phyloP scores from a whole-genome alignment of 164 flowering plant genomes.

The Kingdonia uniflora region DNA sequence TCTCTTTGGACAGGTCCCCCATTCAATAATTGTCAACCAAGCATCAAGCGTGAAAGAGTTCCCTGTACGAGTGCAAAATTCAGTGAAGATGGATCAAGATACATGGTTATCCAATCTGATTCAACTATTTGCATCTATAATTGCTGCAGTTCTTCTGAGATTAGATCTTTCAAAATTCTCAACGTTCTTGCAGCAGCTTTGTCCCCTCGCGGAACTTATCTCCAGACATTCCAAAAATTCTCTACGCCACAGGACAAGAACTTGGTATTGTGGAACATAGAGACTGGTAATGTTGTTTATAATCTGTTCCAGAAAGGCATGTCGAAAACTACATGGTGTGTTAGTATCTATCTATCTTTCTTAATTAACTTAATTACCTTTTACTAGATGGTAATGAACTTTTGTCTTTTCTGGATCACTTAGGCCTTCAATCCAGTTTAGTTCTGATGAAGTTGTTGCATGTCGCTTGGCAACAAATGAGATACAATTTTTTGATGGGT shows the following conservation, averaged over 20 bases:
- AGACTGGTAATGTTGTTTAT: conserved; percentile 53
- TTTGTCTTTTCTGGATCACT: conserved; percentile 6
- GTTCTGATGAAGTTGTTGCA: conserved; percentile 81
- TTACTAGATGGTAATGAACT: background rate
- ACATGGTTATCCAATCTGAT: conserved; percentile 63
- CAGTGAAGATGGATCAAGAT: conserved; percentile 70
- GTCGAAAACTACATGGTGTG: conserved; percentile 75
- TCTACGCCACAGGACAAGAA: conserved; percentile 74
- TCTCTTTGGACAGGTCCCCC: conserved; percentile 87
- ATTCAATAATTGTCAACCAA: conserved; percentile 52
- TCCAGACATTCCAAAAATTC: conserved; percentile 80
- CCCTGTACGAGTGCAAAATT: conserved; percentile 52
- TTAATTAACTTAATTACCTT: background rate
- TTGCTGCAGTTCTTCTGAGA: conserved; percentile 33
- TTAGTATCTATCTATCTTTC: background rate
- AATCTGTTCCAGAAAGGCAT: conserved; percentile 71
- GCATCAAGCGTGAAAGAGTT: conserved; percentile 42
- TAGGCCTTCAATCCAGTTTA: conserved; percentile 81
- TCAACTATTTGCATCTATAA: conserved; percentile 49
- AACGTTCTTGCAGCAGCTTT: conserved; percentile 52
- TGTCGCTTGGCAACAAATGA: conserved; percentile 93
- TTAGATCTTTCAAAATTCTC: conserved; percentile 52
- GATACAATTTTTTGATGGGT: conserved; percentile 70
- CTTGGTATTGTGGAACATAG: conserved; percentile 55
- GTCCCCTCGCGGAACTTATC: conserved; percentile 78